Base-by-base conservation (phyloP, 768 basidiomycete species). In the Hypholoma sublateritium region DNA sequence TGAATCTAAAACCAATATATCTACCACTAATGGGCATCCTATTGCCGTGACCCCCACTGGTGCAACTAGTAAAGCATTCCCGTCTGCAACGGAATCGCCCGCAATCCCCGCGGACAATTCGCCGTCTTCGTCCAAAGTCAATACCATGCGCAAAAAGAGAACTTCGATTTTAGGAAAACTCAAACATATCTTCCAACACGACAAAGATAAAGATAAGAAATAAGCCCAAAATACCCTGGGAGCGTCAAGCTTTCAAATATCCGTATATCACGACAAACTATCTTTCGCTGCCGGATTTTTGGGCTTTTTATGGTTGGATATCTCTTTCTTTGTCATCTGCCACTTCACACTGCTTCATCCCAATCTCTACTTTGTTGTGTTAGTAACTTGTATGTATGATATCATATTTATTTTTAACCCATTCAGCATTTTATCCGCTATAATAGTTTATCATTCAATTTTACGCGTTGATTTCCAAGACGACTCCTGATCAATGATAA, bases 151-250 rank as follows among this genome's bases (percentile, higher is more conserved):
- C 14, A 73, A 78, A 56, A 84, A 85, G 73, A 86, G 84, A 44
- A 66, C 70, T 5, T 85, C 85, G 14, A 65, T 87, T 28, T 76
- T 88, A 51, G 78, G 78, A 22, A 85, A 77, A 62, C 37, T 82
- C 50, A 86, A 81, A 64, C 65, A 75, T 39, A 63, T 85, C 5
- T 87, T 88, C 62, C 64, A 71, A 14, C 65, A 69, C 35, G 74
- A 82, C 53, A 78, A 76, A 62, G 74, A 81, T 19, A 80, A 77
- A 60, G 65, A 62, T 59, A 66, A 65, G 59, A 68, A 71, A 45
- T 62, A 52, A 57, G n/a, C 22, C 19, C 17, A 28, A 11, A 32
- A 2, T 32, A 9, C 28, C 28, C 9, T 32, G 6, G 28, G 28
- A 9, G 28, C 9, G 28, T 9, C 28, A 32, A 9, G 28, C 28